A percentile compares a stretch with the other conserved stretches of the same genome.
These are phyloP conservation scores for Meyerozyma smithsonii DNA, from an alignment of 1,139 yeast genomes.

Conservation along the genomic window DNA sequence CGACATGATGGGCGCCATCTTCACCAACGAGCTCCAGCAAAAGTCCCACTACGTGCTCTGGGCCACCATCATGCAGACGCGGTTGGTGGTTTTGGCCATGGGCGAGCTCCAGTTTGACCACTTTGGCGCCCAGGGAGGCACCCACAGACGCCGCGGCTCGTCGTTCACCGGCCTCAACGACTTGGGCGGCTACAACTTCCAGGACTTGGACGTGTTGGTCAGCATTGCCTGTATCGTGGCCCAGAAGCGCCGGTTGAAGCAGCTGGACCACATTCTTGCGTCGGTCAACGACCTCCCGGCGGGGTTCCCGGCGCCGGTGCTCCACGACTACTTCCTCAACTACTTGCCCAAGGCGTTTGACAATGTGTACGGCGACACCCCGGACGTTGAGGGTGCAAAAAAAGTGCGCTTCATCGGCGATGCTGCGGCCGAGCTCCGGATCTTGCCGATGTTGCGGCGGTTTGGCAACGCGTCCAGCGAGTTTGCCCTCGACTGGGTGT, in stretches of 20 bases:
- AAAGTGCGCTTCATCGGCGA: constrained; percentile 23
- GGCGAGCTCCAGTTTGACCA: constrained; percentile 33
- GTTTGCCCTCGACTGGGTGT: constrained; percentile 37
- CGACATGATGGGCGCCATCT: constrained; percentile 33
- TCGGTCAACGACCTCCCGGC: constrained; percentile 32
- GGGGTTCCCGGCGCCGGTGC: constrained; percentile 30
- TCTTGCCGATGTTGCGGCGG: constrained; percentile 33
- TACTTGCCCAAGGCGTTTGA: constrained; percentile 27
- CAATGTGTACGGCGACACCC: constrained; percentile 7
- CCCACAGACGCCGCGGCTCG: constrained; percentile 29
- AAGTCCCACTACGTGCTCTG: constrained; percentile 35
- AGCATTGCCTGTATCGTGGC: constrained; percentile 29
- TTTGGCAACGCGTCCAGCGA: constrained; percentile 26
- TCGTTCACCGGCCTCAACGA: constrained; percentile 38
- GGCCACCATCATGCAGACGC: constrained; percentile 19
- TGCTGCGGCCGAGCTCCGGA: constrained; percentile 15
- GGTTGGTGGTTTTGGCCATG: constrained; percentile 27
- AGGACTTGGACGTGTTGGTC: constrained; percentile 36
- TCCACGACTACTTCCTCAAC: constrained; percentile 35
- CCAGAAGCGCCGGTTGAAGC: constrained; percentile 16
- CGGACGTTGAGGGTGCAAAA: constrained; percentile 7
- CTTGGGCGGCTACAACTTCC: constrained; percentile 39
- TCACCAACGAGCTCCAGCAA: constrained; percentile 37
- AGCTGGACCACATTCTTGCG: constrained; percentile 16
- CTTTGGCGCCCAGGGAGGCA: constrained; percentile 17